Evolutionary conservation across 805 yeast species (phyloP), one percentile per base, ranked within the genome.

Genomic region (Candida golubevii): DNA sequence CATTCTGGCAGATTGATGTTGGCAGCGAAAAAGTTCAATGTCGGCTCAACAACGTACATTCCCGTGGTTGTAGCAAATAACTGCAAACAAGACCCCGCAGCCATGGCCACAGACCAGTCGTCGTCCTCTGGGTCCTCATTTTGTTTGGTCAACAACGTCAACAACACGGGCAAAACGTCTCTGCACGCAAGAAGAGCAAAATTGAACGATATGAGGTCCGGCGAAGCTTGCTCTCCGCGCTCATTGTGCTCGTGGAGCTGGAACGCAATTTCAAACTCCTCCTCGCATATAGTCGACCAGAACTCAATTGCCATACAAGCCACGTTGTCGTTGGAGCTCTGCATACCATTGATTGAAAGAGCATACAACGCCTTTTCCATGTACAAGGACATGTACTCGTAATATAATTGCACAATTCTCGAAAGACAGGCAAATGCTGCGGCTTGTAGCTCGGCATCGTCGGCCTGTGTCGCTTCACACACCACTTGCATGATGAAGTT

Each of bases 281-380:
- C 97, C 70, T 93, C 99, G 71, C 98, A 90, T n/a, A 93, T 93
- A n/a, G 99, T 88, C 47, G 91, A 82, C 99, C 99, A 93, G 64
- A 93, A 91, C 69, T 93, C 99, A 46, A 93, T 93, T 28, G 99
- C 97, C 97, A 91, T 90, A 61, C 97, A 88, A 1, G 97, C 85
- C 28, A 93, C 98, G 56, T 79, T 79, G 57, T 86, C 95, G 67
- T 88, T 85, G 30, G 69, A 60, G 45, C 88, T 83, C 65, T 83
- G 83, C 97, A 93, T 93, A 36, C 98, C 97, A 15, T 82, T 69
- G 36, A 91, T 89, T 5, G 98, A 90, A 47, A 93, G 75, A 13
- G 88, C 88, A 56, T 85, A 93, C 42, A 93, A 70, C 1, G 99
- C 99, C 71, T 88, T 89, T 67, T 91, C 97, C 99, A 93, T 93